Conservation (phyloP, 139 green algal species). For the Ettlia oleoabundans region DNA sequence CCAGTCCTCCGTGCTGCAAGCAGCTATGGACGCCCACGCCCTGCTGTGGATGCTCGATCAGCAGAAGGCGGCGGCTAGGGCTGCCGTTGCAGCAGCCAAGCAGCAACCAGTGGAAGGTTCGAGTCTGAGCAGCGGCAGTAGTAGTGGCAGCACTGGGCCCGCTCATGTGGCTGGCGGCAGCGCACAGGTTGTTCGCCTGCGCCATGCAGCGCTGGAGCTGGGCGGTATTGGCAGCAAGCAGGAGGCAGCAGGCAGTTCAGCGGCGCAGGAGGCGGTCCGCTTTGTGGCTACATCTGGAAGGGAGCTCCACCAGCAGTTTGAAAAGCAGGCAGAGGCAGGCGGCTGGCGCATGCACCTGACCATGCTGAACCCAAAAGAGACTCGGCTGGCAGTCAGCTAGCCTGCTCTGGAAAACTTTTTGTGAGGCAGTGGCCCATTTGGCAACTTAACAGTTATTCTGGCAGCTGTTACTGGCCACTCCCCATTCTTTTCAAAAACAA, state of each 20-base stretch:
- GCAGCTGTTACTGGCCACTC: too few relatives aligned
- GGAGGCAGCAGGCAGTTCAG: not conserved
- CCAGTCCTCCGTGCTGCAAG: slow-evolving; percentile 61
- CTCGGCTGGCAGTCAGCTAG: slow-evolving; percentile 52
- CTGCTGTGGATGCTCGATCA: slow-evolving; percentile 68
- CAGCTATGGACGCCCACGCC: slow-evolving; percentile 76
- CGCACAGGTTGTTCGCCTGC: slow-evolving; percentile 3
- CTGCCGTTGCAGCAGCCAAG: too few relatives aligned
- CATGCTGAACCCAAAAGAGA: slow-evolving; percentile 78
- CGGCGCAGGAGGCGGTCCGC: not conserved
- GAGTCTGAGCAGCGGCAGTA: not conserved
- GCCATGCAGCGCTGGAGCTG: slow-evolving; percentile 8
- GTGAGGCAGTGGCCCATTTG: not conserved
- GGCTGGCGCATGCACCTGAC: slow-evolving; percentile 75
- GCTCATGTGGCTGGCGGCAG: not conserved
- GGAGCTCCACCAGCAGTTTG: slow-evolving; percentile 61
- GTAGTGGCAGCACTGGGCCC: not conserved
- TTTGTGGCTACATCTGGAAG: not conserved
- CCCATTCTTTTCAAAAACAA: too few relatives aligned
- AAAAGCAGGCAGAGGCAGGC: slow-evolving; percentile 50
- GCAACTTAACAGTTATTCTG: too few relatives aligned
- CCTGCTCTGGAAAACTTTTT: too few relatives aligned
- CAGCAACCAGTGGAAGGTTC: not conserved
- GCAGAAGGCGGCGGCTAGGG: slow-evolving; percentile 24
- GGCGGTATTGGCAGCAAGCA: not conserved